phyloP scores from a whole-genome alignment of 768 basidiomycete genomes.

The Coprinellus aureogranulatus region DNA sequence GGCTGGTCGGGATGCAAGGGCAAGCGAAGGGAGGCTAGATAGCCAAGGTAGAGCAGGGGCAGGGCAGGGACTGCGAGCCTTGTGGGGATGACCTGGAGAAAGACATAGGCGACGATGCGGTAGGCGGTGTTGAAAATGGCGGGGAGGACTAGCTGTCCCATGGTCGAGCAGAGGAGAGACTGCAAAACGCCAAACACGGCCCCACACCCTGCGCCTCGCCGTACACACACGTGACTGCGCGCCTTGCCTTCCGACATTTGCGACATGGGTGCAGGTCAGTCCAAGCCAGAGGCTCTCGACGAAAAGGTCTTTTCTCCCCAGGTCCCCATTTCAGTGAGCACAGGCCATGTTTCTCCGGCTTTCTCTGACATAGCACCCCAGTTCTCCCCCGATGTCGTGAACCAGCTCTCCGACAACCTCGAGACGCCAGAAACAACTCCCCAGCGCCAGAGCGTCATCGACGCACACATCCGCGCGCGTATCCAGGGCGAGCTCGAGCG shows the following conservation, averaged over 20 bases:
- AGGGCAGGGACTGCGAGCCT: slow-evolving; percentile 29
- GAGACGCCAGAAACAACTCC: slow-evolving; percentile 58
- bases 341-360: background rate
- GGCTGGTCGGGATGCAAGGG: slow-evolving; percentile 6
- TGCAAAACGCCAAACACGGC: slow-evolving; percentile 2
- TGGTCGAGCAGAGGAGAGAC: background rate
- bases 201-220: background rate
- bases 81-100: slow-evolving; percentile 49
- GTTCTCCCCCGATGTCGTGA: slow-evolving; percentile 84
- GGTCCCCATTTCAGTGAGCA: slow-evolving; percentile 50
- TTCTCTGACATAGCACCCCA: slow-evolving; percentile 24
- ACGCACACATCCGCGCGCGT: slow-evolving; percentile 67
- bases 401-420: slow-evolving; percentile 67
- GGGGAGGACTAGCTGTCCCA: background rate
- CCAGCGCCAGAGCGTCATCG: slow-evolving; percentile 71
- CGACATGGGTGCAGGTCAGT: slow-evolving; percentile 68
- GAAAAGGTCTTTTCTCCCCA: slow-evolving; percentile 59
- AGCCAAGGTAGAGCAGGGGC: slow-evolving; percentile 27
- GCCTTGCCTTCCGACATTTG: slow-evolving; percentile 1
- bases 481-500: slow-evolving; percentile 68
- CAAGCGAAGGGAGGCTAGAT: slow-evolving; percentile 22
- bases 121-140: slow-evolving; percentile 25
- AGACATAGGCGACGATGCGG: slow-evolving; percentile 44
- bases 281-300: slow-evolving; percentile 46
- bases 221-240: background rate